Evolutionary conservation across 1,284 basidiomycete species (phyloP), one percentile per base, ranked within the genome.

Genomic region (Marasmius sp.): DNA sequence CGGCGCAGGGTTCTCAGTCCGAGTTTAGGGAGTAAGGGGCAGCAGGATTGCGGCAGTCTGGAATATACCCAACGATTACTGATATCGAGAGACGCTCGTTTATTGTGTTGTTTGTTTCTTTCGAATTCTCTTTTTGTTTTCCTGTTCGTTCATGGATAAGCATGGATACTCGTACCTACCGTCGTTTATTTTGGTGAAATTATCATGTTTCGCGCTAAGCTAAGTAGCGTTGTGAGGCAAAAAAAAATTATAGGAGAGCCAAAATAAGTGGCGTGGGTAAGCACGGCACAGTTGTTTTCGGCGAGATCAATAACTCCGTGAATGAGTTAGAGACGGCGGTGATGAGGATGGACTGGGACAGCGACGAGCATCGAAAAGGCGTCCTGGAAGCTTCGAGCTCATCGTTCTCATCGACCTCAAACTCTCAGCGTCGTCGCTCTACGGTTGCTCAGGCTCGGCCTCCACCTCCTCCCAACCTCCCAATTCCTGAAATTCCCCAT

Each of bases 1-100:
- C 93, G 68, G 92, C 92, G 38, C 92, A 94, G 78, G 90, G 91
- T 62, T 87, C 86, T 38, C 84, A 85, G 68, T 73, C 76, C n/a
- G 85, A 87, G 65, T 86, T 86, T 77, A 79, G 82, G 66, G 85
- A 87, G 64, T 86, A 72, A 71, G 66, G 55, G 47, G 39, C 45
- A 27, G 27, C 27, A 18, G 11, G 59, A 54, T 55, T 37, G 45
- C 57, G 54, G 43, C 37, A 38, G 6, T 27, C 18, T 18, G 51
- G 43, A 59, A 58, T 64, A 60, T 64, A 62, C 63, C 59, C 59
- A 48, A 51, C 58, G 58, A 41, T 56, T 47, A 49, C 52, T 33
- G 38, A 53, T 51, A 58, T 36, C 51, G 48, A 58, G 53, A 63
- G 60, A 65, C 60, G 38, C 49, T 61, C 62, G 39, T 65, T 62